phyloP scores from a whole-genome alignment of 1,284 basidiomycete species.

The Leccinum laetum region DNA sequence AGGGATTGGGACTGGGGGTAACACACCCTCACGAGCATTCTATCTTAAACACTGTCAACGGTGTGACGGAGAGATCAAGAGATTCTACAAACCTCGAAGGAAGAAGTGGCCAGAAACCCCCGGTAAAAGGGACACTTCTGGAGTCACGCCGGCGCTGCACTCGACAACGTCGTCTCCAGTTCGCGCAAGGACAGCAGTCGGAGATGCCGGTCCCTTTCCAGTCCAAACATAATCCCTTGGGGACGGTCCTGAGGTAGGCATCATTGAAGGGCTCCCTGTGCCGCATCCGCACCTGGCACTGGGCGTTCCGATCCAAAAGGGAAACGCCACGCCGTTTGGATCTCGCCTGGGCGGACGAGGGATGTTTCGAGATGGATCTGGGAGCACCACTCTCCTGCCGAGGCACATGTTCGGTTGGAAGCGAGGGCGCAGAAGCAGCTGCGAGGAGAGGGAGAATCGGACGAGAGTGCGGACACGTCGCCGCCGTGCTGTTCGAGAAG shows the following conservation, averaged over 20 bases:
- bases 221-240: conserved; percentile 32
- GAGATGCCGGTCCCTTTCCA: conserved; percentile 45
- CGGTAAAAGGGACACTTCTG: conserved; percentile 24
- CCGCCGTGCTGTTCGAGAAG: conserved; percentile 17
- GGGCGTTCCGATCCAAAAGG: conserved; percentile 15
- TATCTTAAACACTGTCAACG: conserved; percentile 49
- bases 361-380: conserved; percentile 27
- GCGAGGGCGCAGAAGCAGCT: conserved; percentile 11
- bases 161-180: conserved; percentile 48
- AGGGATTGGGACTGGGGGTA: conserved; percentile 58
- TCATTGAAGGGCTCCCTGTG: conserved; percentile 2
- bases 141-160: conserved; percentile 62
- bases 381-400: conserved; percentile 14
- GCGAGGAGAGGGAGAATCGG: conserved; percentile 24
- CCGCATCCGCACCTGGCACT: conserved; percentile 9
- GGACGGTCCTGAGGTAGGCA: not conserved
- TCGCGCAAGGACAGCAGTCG: conserved; percentile 59
- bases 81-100: conserved; percentile 54
- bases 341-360: conserved; percentile 9
- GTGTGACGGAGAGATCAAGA: not conserved
- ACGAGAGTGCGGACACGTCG: conserved; percentile 20
- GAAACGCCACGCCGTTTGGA: conserved; percentile 16
- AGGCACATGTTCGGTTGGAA: conserved; percentile 7
- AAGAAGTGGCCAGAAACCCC: conserved; percentile 45
- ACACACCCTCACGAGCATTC: conserved; percentile 80